Evolutionary conservation across 2,329 filamentous ascomycete genomes (phyloP).

Genomic region (Monilinia fructigena): DNA sequence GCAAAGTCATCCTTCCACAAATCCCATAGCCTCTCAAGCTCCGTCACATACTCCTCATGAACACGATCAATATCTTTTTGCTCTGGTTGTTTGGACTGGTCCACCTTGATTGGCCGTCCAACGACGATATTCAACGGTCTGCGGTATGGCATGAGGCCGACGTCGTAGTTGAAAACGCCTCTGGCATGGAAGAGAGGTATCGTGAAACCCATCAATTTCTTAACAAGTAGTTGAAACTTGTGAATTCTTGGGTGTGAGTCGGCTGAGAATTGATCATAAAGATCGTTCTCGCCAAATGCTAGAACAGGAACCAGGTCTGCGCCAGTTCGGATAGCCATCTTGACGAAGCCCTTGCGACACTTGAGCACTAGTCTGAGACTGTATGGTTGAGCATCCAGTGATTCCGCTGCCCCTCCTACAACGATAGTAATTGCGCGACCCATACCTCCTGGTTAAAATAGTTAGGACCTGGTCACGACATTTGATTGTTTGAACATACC

Average conservation of each 20-base stretch:
- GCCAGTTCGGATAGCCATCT: constrained; percentile 87
- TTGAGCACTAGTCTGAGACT: constrained; percentile 75
- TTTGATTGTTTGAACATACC: constrained; percentile 28
- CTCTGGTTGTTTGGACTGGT: constrained; percentile 61
- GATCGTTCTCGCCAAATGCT: constrained; percentile 90
- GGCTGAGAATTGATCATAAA: constrained; percentile 86
- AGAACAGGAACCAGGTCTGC: constrained; percentile 91
- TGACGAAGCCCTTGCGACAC: constrained; percentile 87
- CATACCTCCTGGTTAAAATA: constrained; percentile 60
- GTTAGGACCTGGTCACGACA: constrained; percentile 13
- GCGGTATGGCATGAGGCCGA: constrained; percentile 92
- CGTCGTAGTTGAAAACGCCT: constrained; percentile 96
- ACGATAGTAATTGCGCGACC: constrained; percentile 97
- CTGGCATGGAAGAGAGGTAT: constrained; percentile 86
- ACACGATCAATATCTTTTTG: constrained; percentile 76
- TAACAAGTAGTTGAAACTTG: constrained; percentile 77
- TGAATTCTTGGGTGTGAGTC: constrained; percentile 76
- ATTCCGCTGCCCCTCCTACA: constrained; percentile 87
- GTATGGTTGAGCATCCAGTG: constrained; percentile 80
- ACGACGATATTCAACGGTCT: constrained; percentile 86
- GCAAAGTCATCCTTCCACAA: constrained; percentile 77
- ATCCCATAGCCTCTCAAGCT: constrained; percentile 72
- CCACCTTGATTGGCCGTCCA: constrained; percentile 73
- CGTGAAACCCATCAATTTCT: constrained; percentile 87
- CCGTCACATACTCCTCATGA: constrained; percentile 74